These are phyloP conservation scores for Teunomyces kruisii DNA, from an alignment of 805 yeast genomes.

Conservation along the genomic window DNA sequence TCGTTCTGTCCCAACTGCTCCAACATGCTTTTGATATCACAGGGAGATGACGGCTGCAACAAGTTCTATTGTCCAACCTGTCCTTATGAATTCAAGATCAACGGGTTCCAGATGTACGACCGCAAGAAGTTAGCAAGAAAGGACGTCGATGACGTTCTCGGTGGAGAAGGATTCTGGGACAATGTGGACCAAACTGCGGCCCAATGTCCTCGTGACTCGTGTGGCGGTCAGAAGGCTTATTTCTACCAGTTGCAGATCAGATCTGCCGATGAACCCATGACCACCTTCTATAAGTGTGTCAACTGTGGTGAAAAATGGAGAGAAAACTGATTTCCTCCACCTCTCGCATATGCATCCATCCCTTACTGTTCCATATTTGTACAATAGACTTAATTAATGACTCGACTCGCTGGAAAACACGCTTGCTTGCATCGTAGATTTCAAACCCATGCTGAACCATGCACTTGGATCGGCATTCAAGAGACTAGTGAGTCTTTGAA, in stretches of 20 bases:
- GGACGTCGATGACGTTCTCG: conserved; percentile 93
- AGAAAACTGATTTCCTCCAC: conserved; percentile 60
- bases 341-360: conserved; percentile 1
- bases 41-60: conserved; percentile 55
- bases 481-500: neutral
- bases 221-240: conserved; percentile 90
- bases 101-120: conserved; percentile 80
- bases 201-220: conserved; percentile 84
- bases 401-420: neutral
- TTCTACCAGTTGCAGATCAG: conserved; percentile 95
- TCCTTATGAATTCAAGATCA: conserved; percentile 90
- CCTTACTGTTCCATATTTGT: conserved; percentile 1
- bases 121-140: conserved; percentile 81
- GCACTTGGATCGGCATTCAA: conserved; percentile 9
- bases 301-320: conserved; percentile 95
- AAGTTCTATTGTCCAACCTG: conserved; percentile 89
- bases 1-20: conserved; percentile 95
- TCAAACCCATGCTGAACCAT: conserved; percentile 12
- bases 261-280: conserved; percentile 99
- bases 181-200: conserved; percentile 94
- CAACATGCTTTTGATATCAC: conserved; percentile 77
- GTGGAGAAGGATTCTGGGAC: conserved; percentile 98
- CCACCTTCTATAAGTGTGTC: conserved; percentile 94
- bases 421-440: conserved; percentile 5
- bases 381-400: conserved; percentile 1